A percentile compares a stretch with the other conserved stretches of the same genome.
Conservation (phyloP, 306 rosid species). For the Vachellia pachyceras region DNA sequence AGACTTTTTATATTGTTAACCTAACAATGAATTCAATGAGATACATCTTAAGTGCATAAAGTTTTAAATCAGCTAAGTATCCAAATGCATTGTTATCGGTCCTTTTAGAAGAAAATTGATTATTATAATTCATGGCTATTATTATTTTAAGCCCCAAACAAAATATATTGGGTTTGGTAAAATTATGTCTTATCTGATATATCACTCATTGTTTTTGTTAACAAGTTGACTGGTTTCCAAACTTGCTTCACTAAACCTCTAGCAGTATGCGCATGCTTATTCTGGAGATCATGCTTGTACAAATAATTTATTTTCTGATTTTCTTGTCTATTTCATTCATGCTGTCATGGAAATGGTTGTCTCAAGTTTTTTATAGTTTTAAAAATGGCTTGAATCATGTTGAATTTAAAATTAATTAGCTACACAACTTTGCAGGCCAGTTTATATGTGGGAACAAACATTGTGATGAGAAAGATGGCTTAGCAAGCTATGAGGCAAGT, state of each 20-base stretch:
- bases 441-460: constrained; percentile 85
- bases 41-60: constrained; percentile 7
- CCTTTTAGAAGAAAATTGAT: constrained; percentile 17
- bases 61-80: constrained; percentile 6
- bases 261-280: not conserved
- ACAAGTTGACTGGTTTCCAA: constrained; percentile 10
- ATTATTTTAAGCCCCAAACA: not conserved
- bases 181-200: not conserved
- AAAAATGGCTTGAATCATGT: constrained; percentile 16
- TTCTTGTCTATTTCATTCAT: constrained; percentile 24
- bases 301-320: constrained; percentile 3
- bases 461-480: constrained; percentile 71
- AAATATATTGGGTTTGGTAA: constrained; percentile 14
- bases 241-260: not conserved
- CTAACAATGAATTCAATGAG: not conserved
- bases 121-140: not conserved
- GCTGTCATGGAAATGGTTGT: constrained; percentile 10
- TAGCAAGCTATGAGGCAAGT: constrained; percentile 89
- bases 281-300: constrained; percentile 19
- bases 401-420: constrained; percentile 39
- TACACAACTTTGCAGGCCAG: constrained; percentile 73
- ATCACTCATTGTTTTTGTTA: not conserved
- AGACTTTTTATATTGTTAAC: not conserved
- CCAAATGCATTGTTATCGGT: constrained; percentile 11
- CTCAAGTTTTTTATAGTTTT: constrained; percentile 7